Evolutionary conservation across 805 yeast species (phyloP), one percentile per base, ranked within the genome.

Genomic region (Starmerella sirachaensis): DNA sequence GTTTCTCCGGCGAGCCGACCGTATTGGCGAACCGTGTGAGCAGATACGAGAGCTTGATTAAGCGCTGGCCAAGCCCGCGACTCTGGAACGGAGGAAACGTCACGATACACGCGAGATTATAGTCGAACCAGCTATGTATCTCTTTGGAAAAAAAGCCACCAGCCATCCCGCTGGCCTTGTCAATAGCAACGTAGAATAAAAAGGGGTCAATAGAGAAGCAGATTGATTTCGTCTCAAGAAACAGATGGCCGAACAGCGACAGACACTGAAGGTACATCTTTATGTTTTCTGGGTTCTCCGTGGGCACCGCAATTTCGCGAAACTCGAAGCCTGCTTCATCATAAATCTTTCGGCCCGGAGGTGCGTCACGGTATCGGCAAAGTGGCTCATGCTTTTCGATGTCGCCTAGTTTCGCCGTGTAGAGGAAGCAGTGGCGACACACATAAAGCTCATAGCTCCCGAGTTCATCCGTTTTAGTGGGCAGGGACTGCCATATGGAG

Each of bases 101-200:
- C 47, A 91, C 66, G 10, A 91, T 80, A 54, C 97, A 91, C 0
- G 96, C 95, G 26, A 91, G 62, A 54, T 88, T 91, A 56, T 86
- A 82, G 35, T 73, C 68, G 37, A 81, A 88, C 58, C 69, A 68
- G 0, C 94, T 76, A 18, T 46, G 45, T 30, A 78, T 61, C 52
- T 91, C 98, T 49, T 82, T 81, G 11, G 96, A 85, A 53, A 84
- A 91, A 54, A 84, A 91, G 1, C 96, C 98, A 78, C 86, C 76
- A 2, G 88, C 86, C 22, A 37, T 43, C 22, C 37, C 43, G 6
- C 40, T 31, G 17, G 35, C 25, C 35, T 49, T 50, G 25, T 60
- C 62, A 7, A 51, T 38, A 3, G 61, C 51, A 7, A 84, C 67
- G 56, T 76, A 91, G 57, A 84, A 83, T 43, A 81, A 86, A 58